Percentiles rank a stretch among this genome's conserved stretches.
Evolutionary conservation across 2,329 filamentous ascomycete species (phyloP).

Genomic region (Xylaria sp.): DNA sequence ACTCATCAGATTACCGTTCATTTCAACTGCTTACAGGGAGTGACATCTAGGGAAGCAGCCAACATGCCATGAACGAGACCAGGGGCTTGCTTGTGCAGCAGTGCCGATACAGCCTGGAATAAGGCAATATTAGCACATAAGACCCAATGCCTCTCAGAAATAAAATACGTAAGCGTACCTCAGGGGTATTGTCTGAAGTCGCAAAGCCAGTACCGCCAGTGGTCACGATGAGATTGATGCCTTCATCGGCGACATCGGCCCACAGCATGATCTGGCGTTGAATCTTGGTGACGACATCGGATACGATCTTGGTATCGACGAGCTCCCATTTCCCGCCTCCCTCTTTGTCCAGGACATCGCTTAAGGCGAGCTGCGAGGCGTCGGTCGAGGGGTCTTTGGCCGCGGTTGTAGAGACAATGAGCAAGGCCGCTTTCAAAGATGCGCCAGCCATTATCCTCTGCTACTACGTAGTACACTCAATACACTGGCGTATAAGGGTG

Average conservation of each 20-base stretch:
- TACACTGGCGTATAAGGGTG: neutral
- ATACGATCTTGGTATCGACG: conserved; percentile 76
- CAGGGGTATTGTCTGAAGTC: conserved; percentile 84
- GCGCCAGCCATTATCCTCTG: conserved; percentile 30
- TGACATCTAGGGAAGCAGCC: conserved; percentile 82
- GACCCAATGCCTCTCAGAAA: no score
- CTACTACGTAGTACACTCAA: conserved; percentile 49
- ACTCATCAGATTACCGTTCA: accelerated
- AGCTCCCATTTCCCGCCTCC: conserved; percentile 79
- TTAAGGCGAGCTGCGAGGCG: conserved; percentile 73
- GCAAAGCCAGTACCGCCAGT: conserved; percentile 96
- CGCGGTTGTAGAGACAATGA: conserved; percentile 93
- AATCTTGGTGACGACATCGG: conserved; percentile 80
- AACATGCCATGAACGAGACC: conserved; percentile 97
- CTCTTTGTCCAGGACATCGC: conserved; percentile 74
- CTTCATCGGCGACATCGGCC: conserved; percentile 72
- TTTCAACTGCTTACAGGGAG: conserved; percentile 76
- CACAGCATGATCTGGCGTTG: conserved; percentile 77
- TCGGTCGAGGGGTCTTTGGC: conserved; percentile 82
- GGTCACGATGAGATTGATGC: conserved; percentile 81
- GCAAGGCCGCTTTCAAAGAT: conserved; percentile 76
- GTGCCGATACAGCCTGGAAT: conserved; percentile 75
- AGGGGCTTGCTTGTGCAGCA: conserved; percentile 87
- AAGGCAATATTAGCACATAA: conserved; percentile 4
- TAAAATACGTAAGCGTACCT: no score